Base-by-base conservation (phyloP, 805 yeast species). In the Kodamaea laetipori region DNA sequence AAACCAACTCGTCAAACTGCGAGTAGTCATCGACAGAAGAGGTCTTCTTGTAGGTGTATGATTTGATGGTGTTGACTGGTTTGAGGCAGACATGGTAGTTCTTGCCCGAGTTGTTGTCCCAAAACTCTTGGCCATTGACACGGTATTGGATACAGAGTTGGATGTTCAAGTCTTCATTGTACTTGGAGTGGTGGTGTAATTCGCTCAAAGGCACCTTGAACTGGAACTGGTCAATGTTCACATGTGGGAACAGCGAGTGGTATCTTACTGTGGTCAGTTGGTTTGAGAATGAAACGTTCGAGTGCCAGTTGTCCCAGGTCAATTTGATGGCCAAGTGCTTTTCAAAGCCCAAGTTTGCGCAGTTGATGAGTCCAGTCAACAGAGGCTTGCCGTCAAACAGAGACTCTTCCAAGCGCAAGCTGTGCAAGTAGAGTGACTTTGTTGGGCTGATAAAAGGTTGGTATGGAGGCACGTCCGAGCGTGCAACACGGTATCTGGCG, bases 281-380 rank as follows among this genome's bases (percentile, higher is more conserved):
- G 19, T 50, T 44, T 10, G 53, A 53, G 31, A 57, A 51, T 41
- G 53, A 55, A 42, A 63, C 52, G 45, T 51, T 57, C 21, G 75
- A 71, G 39, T 68, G 64, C 76, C 76, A 81, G 44, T 67, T 57
- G 60, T 81, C 76, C 43, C 67, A 60, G 3, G 84, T 72, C 46
- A 78, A 59, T 53, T 77, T 78, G 26, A 81, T 54, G 27, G 58
- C 52, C 23, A 70, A 45, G 4, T 47, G 43, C 52, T 71, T 71
- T 45, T 68, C 73, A 46, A 57, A 69, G 2, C 66, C 67, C 13
- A 69, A 44, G 53, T 71, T 71, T 11, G 43, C 43, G 28, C 43
- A 40, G 43, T 40, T 58, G 55, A 46, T 40, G 23, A 33, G 23
- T 4, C 43, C 43, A 11, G 36, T 26, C 23, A 40, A 16, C 21